These are phyloP conservation scores for Takashimella tepidaria DNA, from an alignment of 1,284 basidiomycete species.

Conservation along the genomic window DNA sequence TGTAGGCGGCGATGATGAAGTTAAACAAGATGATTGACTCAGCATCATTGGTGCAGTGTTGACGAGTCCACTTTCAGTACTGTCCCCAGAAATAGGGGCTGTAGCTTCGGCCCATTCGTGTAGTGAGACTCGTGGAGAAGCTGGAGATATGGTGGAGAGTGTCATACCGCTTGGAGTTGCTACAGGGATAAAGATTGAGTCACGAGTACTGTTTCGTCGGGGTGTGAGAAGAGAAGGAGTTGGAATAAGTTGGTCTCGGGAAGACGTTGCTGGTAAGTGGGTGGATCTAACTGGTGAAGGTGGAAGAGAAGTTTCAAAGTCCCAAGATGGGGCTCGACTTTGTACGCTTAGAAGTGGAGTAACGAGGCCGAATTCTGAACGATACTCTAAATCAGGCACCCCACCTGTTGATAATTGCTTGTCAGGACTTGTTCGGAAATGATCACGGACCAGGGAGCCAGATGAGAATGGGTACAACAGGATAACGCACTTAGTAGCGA, in stretches of 20 bases:
- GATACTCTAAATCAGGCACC: neutral
- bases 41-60: neutral
- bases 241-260: neutral
- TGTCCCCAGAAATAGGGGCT: neutral
- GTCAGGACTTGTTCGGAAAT: too few species aligned
- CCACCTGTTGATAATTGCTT: neutral
- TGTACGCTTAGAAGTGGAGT: neutral
- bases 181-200: neutral
- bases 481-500: constrained; percentile 28
- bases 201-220: neutral
- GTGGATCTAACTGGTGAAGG: constrained; percentile 19
- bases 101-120: constrained; percentile 33
- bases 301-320: constrained; percentile 33
- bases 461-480: constrained; percentile 24
- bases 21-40: neutral
- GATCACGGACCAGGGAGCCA: too few species aligned
- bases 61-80: neutral
- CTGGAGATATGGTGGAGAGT: constrained; percentile 9
- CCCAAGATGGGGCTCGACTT: constrained; percentile 33
- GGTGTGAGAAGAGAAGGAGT: constrained; percentile 2
- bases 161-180: neutral
- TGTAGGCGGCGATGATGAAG: neutral
- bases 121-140: constrained; percentile 34
- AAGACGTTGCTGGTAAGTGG: neutral
- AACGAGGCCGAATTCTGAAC: neutral